Evolutionary conservation across 2,329 filamentous ascomycete genomes (phyloP), one percentile per base, ranked within the genome.

Genomic region (Hortaea werneckii): DNA sequence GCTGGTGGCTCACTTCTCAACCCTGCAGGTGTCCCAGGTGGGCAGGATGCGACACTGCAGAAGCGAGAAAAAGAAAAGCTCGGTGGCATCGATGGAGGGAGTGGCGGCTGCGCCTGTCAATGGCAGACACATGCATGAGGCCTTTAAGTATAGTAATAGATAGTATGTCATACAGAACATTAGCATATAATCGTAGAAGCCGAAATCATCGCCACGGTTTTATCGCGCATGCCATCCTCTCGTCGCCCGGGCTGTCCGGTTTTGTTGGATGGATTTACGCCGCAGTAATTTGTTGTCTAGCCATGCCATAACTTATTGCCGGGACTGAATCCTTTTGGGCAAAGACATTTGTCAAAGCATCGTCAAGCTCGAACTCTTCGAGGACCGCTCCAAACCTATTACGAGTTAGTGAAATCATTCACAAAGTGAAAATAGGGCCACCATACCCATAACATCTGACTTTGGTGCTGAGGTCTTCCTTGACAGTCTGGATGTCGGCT

Each of bases 401-500:
- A 20, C 5, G 32, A 20, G 9, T 20, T 4, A n/a, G 37, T 9
- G 38, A 37, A 9, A 7, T 20, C 20, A 20, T 20, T 20, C 2
- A 2, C 20, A 20, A 20, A 20, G 20, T 20, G 20, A 20, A 20
- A 20, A 20, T 20, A 20, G 20, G 20, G 20, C 20, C 20, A 20
- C 20, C 83, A 60, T 69, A 90, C 85, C 92, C 92, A 65, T 95
- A 95, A 65, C 92, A 96, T 52, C 88, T 78, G 48, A 95, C 81
- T 68, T 95, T 95, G 46, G 76, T 76, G 56, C 78, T 72, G 46
- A 96, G 73, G 47, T 87, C 85, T 42, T 82, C 80, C 42, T 84
- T 80, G 54, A 95, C 73, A 51, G 72, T 75, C 55, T 76, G 73
- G 55, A 95, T 79, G 59, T 95, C 87, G 35, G 78, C 75, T 43